These are phyloP conservation scores for Torrubiellomyces zombiae DNA, from an alignment of 2,329 filamentous ascomycete species.

Conservation along the genomic window DNA sequence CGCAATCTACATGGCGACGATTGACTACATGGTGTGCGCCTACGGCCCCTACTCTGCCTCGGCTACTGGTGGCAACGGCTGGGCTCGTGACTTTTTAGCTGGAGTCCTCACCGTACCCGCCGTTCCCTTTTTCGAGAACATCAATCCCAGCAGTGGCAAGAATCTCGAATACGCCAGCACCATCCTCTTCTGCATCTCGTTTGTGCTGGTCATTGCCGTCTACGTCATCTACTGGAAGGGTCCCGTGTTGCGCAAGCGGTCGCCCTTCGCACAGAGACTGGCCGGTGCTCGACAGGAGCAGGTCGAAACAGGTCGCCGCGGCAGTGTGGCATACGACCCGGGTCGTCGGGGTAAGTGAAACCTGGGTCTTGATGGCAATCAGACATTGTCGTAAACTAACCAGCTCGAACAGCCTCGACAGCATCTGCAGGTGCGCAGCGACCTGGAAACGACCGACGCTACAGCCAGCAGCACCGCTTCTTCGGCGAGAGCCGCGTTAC, in stretches of 20 bases:
- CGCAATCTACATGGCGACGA: slow-evolving; percentile 58
- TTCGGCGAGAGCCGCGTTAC: slow-evolving; percentile 24
- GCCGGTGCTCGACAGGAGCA: slow-evolving; percentile 23
- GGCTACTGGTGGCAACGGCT: slow-evolving; percentile 61
- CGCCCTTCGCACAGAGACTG: slow-evolving; percentile 48
- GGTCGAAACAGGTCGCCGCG: slow-evolving; percentile 12
- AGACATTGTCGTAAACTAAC: no score
- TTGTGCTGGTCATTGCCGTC: slow-evolving; percentile 43
- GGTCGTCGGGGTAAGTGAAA: slow-evolving; percentile 14
- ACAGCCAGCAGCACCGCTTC: slow-evolving; percentile 23
- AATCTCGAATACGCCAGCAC: slow-evolving; percentile 44
- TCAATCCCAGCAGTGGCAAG: slow-evolving; percentile 26
- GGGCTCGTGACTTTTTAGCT: slow-evolving; percentile 55
- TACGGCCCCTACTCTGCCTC: slow-evolving; percentile 60
- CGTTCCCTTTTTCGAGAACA: slow-evolving; percentile 45
- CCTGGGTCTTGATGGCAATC: no score
- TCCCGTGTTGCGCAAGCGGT: slow-evolving; percentile 39
- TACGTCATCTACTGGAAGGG: slow-evolving; percentile 53
- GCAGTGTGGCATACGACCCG: slow-evolving; percentile 11
- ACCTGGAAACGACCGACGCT: slow-evolving; percentile 11
- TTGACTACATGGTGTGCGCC: slow-evolving; percentile 62
- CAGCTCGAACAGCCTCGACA: slow-evolving; percentile 1
- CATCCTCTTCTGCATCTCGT: slow-evolving; percentile 45
- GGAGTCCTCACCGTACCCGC: slow-evolving; percentile 55
- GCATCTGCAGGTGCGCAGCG: slow-evolving; percentile 10